phyloP scores from a whole-genome alignment of 176 grass and related monocot species.

The Otatea glauca region DNA sequence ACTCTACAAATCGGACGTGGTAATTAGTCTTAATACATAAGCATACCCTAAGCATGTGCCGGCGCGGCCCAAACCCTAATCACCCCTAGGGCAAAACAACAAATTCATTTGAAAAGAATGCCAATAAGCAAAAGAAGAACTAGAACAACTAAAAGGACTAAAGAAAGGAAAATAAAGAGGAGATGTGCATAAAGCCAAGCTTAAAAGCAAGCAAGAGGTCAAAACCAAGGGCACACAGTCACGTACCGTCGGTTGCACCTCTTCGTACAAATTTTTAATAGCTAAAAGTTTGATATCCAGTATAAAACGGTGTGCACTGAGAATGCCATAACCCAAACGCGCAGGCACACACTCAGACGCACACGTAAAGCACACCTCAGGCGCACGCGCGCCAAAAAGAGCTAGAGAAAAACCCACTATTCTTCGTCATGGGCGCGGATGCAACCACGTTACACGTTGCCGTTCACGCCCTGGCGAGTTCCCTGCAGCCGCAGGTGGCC shows the following conservation, averaged over 20 bases:
- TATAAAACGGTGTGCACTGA: constrained; percentile 45
- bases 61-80: no score
- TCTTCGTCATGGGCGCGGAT: constrained; percentile 39
- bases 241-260: not conserved
- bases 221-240: constrained; percentile 5
- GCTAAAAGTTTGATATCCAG: constrained; percentile 7
- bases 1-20: no score
- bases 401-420: not conserved
- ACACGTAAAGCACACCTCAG: not conserved
- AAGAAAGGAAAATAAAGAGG: no score
- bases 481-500: constrained; percentile 51
- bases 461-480: constrained; percentile 44
- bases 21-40: no score
- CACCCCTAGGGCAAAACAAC: no score
- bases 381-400: constrained; percentile 43
- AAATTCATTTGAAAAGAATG: not conserved
- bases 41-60: no score
- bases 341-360: not conserved
- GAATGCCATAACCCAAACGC: constrained; percentile 34
- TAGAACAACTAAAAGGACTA: no score
- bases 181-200: not conserved
- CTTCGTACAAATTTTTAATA: not conserved
- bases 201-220: constrained; percentile 12
- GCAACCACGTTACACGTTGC: constrained; percentile 40
- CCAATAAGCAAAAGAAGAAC: not conserved